Percentiles rank a stretch among this genome's conserved stretches.
Conservation (phyloP, 176 grass and related monocot genomes). For the Carex myosuroides region DNA sequence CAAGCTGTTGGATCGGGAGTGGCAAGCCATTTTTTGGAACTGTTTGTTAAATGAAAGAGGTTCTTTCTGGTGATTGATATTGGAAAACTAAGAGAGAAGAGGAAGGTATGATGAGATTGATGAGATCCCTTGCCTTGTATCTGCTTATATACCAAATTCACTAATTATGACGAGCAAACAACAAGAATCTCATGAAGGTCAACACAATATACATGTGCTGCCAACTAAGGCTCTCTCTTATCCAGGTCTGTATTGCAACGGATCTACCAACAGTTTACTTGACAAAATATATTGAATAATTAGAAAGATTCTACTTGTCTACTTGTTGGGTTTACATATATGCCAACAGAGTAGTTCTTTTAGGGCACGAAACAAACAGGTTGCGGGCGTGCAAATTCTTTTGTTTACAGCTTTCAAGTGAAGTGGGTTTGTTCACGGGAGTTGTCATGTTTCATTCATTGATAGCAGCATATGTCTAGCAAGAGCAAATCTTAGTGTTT, state of each 20-base stretch:
- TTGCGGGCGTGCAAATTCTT: not conserved
- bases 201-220: not conserved
- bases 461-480: not conserved
- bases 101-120: not conserved
- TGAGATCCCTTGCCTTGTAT: not conserved
- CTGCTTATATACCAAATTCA: conserved; percentile 15
- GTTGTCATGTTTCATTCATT: not conserved
- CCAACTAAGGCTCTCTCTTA: not conserved
- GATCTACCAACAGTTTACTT: not conserved
- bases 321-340: not conserved
- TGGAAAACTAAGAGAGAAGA: not conserved
- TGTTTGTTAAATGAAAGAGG: not conserved
- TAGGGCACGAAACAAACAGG: not conserved
- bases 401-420: not conserved
- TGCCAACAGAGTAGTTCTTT: not conserved
- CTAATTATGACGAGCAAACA: not conserved
- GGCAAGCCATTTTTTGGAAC: conserved; percentile 10
- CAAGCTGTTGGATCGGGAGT: conserved; percentile 27
- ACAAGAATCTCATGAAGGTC: not conserved
- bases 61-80: conserved; percentile 16
- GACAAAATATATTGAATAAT: not conserved
- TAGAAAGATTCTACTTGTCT: not conserved
- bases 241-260: not conserved
- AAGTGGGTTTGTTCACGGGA: not conserved
- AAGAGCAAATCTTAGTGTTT: no score